phyloP scores from a whole-genome alignment of 2,329 filamentous ascomycete species.

The Epichloe amarillans region DNA sequence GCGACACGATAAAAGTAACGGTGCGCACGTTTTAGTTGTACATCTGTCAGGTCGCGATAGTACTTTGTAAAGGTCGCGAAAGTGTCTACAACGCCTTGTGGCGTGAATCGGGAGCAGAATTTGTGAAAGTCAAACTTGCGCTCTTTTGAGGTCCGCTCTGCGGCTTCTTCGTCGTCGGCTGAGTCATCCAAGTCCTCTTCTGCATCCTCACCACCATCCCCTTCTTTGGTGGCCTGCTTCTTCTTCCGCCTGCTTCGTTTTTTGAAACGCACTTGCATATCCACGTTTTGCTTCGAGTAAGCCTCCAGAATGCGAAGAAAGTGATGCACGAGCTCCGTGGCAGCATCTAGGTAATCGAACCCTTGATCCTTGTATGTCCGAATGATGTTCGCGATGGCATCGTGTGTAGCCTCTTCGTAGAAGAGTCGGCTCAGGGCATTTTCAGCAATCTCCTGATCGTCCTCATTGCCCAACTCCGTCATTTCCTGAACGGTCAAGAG shows the following conservation, averaged over 20 bases:
- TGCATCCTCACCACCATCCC: slow-evolving; percentile 28
- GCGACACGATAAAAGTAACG: slow-evolving; percentile 88
- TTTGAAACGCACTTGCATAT: slow-evolving; percentile 82
- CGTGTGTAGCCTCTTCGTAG: slow-evolving; percentile 91
- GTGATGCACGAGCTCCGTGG: slow-evolving; percentile 81
- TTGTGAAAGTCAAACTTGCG: slow-evolving; percentile 87
- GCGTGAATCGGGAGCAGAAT: slow-evolving; percentile 69
- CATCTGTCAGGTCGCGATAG: slow-evolving; percentile 65
- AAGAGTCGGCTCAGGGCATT: slow-evolving; percentile 97
- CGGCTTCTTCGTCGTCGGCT: slow-evolving; percentile 57
- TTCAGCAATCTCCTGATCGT: slow-evolving; percentile 96
- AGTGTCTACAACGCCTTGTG: slow-evolving; percentile 76
- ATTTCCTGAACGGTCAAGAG: slow-evolving; percentile 87
- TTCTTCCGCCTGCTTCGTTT: slow-evolving; percentile 63
- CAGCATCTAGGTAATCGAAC: slow-evolving; percentile 83
- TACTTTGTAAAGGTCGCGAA: slow-evolving; percentile 70
- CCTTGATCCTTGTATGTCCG: slow-evolving; percentile 86
- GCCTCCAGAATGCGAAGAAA: slow-evolving; percentile 84
- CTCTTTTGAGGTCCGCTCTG: slow-evolving; percentile 60
- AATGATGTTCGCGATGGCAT: slow-evolving; percentile 67
- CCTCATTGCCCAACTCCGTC: slow-evolving; percentile 68
- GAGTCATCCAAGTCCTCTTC: slow-evolving; percentile 54
- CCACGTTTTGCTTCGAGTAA: slow-evolving; percentile 88
- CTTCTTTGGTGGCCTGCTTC: slow-evolving; percentile 45
- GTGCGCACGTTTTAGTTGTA: slow-evolving; percentile 82